Conservation (phyloP, 192 early-diverging fungal species). For the Cetraspora pellucida region DNA sequence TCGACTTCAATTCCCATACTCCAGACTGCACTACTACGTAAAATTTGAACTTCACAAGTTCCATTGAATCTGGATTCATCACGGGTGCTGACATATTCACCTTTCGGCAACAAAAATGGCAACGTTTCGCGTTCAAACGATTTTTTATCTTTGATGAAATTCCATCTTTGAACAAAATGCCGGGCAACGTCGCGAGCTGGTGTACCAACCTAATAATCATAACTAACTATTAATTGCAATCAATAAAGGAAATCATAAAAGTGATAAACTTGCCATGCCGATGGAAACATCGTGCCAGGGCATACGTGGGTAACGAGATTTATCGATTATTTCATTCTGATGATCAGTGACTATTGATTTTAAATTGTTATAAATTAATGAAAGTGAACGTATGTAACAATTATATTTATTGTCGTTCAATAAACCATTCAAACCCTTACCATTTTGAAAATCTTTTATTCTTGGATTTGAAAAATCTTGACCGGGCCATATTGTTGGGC, state of each 20-base stretch:
- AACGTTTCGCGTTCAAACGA: constrained; percentile 57
- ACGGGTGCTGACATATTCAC: constrained; percentile 60
- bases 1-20: constrained; percentile 65
- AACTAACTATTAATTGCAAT: background rate
- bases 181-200: constrained; percentile 79
- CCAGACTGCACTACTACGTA: constrained; percentile 71
- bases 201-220: constrained; percentile 57
- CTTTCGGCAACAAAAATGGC: constrained; percentile 69
- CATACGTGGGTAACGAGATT: constrained; percentile 64
- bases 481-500: constrained; percentile 52
- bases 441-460: constrained; percentile 68
- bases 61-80: constrained; percentile 60
- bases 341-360: constrained; percentile 28
- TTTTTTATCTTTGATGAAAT: constrained; percentile 79
- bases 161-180: constrained; percentile 88
- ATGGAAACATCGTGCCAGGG: constrained; percentile 89
- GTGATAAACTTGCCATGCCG: constrained; percentile 54
- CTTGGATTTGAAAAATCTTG: constrained; percentile 89
- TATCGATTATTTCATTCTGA: constrained; percentile 45
- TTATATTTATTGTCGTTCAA: too few species aligned
- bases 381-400: too few species aligned
- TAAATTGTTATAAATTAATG: too few species aligned
- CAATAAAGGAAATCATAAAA: too few species aligned
- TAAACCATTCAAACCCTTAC: constrained; percentile 24
- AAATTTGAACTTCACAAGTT: constrained; percentile 63